Base-by-base conservation (phyloP, 208 protist genomes). In the Acanthamoeba healyi region DNA sequence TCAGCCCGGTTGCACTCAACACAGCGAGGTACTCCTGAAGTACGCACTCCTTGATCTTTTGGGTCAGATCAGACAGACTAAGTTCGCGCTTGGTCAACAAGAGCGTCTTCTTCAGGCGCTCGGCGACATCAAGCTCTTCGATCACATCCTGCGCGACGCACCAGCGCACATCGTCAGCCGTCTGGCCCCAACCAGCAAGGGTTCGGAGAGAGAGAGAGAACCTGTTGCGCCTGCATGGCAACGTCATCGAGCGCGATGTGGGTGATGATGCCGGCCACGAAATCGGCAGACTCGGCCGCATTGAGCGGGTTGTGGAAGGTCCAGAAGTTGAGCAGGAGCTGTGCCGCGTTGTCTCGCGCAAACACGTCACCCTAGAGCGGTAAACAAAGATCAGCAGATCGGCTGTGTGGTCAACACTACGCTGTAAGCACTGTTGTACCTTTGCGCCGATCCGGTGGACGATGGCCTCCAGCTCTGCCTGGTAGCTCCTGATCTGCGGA, bases 261-360 rank as follows among this genome's bases (percentile, higher is more conserved):
- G 54, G 81, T 88, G n/a, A 88, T 88, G 46, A 88, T 88, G 81
- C 81, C 81, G 29, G 81, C 81, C 26, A 88, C 81, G 63, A 88
- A 88, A 3, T 88, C 81, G 19, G 81, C 81, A 10, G 81, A 88
- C 22, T 88, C 81, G 6, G 81, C 44, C 2, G 81, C 81, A n/a
- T 88, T 88, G 38, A 88, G 81, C 10, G 81, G 81, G 6, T 88
- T 88, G 46, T 88, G 81, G 54, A 88, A 88, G 24, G 81, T 88
- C 81, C 81, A 88, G 54, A 88, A 88, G 54, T 88, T 88, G 49
- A 88, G 81, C 0, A 88, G 81, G 9, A 88, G 46, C 46, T 88
- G 81, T 44, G 81, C 81, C 24, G 81, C 81, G 22, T 88, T 88
- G 32, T 88, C 81, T 58, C 81, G 44, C 15, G 81, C 81, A 88